Conservation (phyloP, 257 asterid genomes). For the Solanum clarkiae region DNA sequence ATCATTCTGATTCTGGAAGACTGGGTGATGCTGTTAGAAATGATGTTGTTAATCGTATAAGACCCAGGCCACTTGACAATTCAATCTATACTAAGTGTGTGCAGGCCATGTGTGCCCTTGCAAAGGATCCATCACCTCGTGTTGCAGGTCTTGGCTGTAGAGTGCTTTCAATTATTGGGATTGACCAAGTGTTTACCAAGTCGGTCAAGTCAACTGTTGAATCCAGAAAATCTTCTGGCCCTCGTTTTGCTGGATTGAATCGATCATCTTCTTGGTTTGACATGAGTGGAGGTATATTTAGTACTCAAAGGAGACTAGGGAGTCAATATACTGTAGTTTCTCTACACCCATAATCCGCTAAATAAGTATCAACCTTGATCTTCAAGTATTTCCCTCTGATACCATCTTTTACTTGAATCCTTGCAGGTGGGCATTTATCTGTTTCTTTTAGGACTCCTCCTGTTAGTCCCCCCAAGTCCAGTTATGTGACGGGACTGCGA, state of each 20-base stretch:
- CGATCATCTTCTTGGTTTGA: constrained; percentile 96
- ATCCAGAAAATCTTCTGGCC: constrained; percentile 24
- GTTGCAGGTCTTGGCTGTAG: constrained; percentile 78
- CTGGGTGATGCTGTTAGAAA: constrained; percentile 44
- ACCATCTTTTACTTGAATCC: not conserved
- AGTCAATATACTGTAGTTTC: not conserved
- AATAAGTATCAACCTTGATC: not conserved
- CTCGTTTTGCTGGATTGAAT: constrained; percentile 64
- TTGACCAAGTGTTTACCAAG: constrained; percentile 84
- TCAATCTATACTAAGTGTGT: constrained; percentile 70
- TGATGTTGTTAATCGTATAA: constrained; percentile 48
- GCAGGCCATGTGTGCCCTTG: constrained; percentile 72
- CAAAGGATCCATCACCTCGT: constrained; percentile 96
- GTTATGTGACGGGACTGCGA: constrained; percentile 70
- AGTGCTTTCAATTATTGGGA: constrained; percentile 77
- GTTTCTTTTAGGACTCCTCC: constrained; percentile 94
- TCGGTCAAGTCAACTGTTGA: constrained; percentile 50
- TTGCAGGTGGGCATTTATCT: constrained; percentile 62
- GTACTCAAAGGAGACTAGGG: not conserved
- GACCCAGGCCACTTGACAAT: constrained; percentile 53
- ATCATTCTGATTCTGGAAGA: constrained; percentile 83
- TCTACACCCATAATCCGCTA: not conserved
- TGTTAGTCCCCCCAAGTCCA: constrained; percentile 93
- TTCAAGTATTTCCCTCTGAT: not conserved
- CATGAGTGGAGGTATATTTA: constrained; percentile 55